phyloP scores from a whole-genome alignment of 192 early-diverging fungal species.

The Coemansia sp. region DNA sequence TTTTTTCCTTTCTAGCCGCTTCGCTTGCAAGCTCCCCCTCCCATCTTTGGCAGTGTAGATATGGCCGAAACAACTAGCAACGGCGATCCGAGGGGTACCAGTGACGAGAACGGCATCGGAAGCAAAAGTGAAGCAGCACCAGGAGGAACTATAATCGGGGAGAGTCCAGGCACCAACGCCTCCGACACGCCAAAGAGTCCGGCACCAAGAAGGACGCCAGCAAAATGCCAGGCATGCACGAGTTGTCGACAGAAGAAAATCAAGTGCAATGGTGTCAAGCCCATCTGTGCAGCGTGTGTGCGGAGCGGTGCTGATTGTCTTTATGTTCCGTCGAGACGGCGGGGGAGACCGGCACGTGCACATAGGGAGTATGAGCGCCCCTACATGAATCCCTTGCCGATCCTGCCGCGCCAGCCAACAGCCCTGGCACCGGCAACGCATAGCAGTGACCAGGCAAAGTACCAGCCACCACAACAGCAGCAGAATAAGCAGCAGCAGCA shows the following conservation, averaged over 20 bases:
- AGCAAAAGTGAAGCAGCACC: slow-evolving; percentile 24
- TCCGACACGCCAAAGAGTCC: slow-evolving; percentile 18
- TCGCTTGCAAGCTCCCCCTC: neutral
- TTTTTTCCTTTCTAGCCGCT: neutral
- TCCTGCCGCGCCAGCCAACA: slow-evolving; percentile 47
- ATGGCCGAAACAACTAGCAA: slow-evolving; percentile 49
- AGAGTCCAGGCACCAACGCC: slow-evolving; percentile 1
- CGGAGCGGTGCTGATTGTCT: slow-evolving; percentile 43
- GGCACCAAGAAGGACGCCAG: slow-evolving; percentile 8
- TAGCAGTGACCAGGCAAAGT: slow-evolving; percentile 18
- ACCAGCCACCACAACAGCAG: slow-evolving; percentile 24
- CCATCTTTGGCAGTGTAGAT: neutral
- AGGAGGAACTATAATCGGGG: neutral
- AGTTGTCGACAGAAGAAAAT: slow-evolving; percentile 57
- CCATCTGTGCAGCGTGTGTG: slow-evolving; percentile 50
- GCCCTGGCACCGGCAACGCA: slow-evolving; percentile 10
- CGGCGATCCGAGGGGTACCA: slow-evolving; percentile 41
- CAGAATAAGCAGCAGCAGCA: too few species aligned
- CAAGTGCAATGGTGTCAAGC: slow-evolving; percentile 54
- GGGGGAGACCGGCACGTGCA: slow-evolving; percentile 51
- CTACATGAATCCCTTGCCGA: slow-evolving; percentile 50
- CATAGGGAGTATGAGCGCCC: slow-evolving; percentile 51
- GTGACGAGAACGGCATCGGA: slow-evolving; percentile 7
- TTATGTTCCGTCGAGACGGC: slow-evolving; percentile 53
- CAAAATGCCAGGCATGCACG: slow-evolving; percentile 57